Percentiles rank a stretch among this genome's conserved stretches.
phyloP scores from a whole-genome alignment of 176 grass and related monocot genomes.

The Carex myosuroides region DNA sequence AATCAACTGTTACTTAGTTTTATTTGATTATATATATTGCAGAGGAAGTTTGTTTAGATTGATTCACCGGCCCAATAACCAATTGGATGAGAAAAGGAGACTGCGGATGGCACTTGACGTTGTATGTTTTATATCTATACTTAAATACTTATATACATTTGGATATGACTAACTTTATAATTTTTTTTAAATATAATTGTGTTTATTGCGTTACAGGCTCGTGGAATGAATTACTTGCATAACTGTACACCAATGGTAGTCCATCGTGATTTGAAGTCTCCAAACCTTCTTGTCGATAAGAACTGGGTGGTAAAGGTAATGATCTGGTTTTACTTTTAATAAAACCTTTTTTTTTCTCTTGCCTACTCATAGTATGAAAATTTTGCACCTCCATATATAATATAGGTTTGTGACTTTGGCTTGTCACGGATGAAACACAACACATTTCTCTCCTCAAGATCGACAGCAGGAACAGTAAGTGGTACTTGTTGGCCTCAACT shows the following conservation, averaged over 20 bases:
- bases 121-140: conserved; percentile 41
- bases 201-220: conserved; percentile 46
- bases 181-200: conserved; percentile 22
- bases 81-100: conserved; percentile 75
- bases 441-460: conserved; percentile 95
- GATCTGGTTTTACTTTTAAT: conserved; percentile 19
- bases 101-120: conserved; percentile 94
- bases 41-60: conserved; percentile 92
- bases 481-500: neutral
- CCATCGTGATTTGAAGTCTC: conserved; percentile 97
- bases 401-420: conserved; percentile 97
- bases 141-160: conserved; percentile 17
- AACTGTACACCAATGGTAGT: conserved; percentile 87
- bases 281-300: conserved; percentile 95
- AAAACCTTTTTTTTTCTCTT: conserved; percentile 1
- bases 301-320: conserved; percentile 99
- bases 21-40: conserved; percentile 33
- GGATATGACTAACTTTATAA: conserved; percentile 1
- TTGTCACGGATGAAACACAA: conserved; percentile 95
- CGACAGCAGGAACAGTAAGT: conserved; percentile 99
- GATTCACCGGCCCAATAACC: conserved; percentile 86
- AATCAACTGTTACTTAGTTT: conserved; percentile 11
- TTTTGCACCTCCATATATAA: conserved; percentile 13
- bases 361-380: conserved; percentile 5
- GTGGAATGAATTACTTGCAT: conserved; percentile 99